These are phyloP conservation scores for Emmonsia crescens DNA, from an alignment of 2,329 filamentous ascomycete genomes.

Conservation along the genomic window DNA sequence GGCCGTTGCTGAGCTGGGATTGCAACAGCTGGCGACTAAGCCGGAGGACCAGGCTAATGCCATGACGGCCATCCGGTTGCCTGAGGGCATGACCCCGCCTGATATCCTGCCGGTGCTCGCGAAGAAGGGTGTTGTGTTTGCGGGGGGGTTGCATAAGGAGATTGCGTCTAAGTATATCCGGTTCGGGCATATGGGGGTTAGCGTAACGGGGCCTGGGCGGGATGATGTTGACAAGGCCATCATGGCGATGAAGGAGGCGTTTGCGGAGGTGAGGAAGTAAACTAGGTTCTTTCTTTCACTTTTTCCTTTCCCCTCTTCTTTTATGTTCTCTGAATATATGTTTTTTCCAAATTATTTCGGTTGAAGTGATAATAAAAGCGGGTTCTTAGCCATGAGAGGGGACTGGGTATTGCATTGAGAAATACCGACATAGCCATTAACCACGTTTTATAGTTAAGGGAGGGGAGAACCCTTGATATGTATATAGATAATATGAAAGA, in stretches of 20 bases:
- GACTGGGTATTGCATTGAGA: neutral
- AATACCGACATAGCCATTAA: neutral
- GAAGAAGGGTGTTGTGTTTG: slow-evolving; percentile 85
- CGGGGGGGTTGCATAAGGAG: slow-evolving; percentile 90
- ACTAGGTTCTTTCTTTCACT: neutral
- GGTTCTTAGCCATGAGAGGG: neutral
- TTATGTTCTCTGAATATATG: neutral
- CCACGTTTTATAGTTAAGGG: neutral
- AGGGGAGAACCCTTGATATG: neutral
- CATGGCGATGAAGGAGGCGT: slow-evolving; percentile 60
- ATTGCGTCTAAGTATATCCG: slow-evolving; percentile 89
- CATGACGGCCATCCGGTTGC: slow-evolving; percentile 96
- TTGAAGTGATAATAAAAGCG: neutral
- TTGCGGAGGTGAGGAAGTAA: slow-evolving; percentile 64
- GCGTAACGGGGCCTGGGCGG: slow-evolving; percentile 67
- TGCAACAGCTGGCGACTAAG: slow-evolving; percentile 76
- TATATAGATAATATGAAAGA: neutral
- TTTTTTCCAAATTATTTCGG: neutral
- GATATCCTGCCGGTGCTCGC: slow-evolving; percentile 76
- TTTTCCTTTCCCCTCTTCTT: neutral
- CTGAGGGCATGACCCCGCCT: slow-evolving; percentile 67
- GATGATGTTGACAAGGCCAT: slow-evolving; percentile 78
- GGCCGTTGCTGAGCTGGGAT: slow-evolving; percentile 64
- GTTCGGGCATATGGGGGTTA: slow-evolving; percentile 97
- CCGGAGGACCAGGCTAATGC: slow-evolving; percentile 88